Conservation (phyloP, 192 early-diverging fungal genomes). For the Spizellomyces sp. region DNA sequence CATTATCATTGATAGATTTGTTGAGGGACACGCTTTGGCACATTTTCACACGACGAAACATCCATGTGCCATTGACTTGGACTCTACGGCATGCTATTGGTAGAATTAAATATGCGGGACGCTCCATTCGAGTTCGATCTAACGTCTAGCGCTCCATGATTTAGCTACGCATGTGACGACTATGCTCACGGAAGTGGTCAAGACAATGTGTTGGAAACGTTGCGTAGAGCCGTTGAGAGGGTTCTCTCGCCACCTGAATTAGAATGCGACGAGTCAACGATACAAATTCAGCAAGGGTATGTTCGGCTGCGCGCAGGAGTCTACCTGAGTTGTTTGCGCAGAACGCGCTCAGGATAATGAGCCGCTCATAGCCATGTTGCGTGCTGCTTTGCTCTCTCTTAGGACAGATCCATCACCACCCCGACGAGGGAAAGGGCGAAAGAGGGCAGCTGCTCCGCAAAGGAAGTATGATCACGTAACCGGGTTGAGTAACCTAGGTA, state of each 20-base stretch:
- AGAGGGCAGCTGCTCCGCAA: neutral
- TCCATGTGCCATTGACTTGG: slow-evolving; percentile 24
- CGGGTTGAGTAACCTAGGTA: slow-evolving; percentile 31
- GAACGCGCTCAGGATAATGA: no score
- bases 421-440: neutral
- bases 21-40: slow-evolving; percentile 24
- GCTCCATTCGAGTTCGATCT: no score
- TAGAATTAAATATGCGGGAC: neutral
- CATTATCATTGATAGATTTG: slow-evolving; percentile 18
- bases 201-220: slow-evolving; percentile 19
- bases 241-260: slow-evolving; percentile 9
- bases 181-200: slow-evolving; percentile 19
- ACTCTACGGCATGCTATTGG: slow-evolving; percentile 29
- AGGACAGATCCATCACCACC: neutral
- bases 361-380: no score
- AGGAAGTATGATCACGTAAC: slow-evolving; percentile 24
- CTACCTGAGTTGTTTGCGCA: no score
- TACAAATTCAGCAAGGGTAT: neutral
- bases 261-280: neutral
- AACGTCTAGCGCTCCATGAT: neutral
- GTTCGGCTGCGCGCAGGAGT: no score
- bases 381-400: no score
- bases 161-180: slow-evolving; percentile 31
- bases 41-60: slow-evolving; percentile 22
- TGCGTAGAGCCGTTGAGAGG: slow-evolving; percentile 7